Percentiles rank a stretch among this genome's conserved stretches.
These are phyloP conservation scores for Hylodesmum podocarpum DNA, from an alignment of 306 rosid genomes.

Conservation along the genomic window DNA sequence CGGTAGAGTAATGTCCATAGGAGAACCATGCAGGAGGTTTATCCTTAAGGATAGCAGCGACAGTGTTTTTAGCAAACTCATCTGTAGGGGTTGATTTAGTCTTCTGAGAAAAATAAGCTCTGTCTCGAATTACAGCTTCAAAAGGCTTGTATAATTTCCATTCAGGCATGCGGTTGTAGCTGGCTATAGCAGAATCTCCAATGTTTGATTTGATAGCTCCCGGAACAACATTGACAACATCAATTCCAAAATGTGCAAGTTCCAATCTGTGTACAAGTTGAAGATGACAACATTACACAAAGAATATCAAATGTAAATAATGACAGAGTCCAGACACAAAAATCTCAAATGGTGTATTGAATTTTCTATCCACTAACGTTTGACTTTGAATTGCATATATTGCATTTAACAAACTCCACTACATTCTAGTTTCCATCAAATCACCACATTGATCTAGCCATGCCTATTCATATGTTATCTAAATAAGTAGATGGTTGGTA, in stretches of 20 bases:
- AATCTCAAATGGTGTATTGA: not conserved
- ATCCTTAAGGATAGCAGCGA: constrained; percentile 58
- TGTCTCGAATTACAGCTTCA: constrained; percentile 58
- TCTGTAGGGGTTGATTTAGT: constrained; percentile 64
- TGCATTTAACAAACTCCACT: not conserved
- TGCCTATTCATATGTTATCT: too few species aligned
- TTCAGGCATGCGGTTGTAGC: constrained; percentile 69
- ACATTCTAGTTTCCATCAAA: not conserved
- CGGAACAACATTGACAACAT: constrained; percentile 79
- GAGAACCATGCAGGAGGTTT: constrained; percentile 88
- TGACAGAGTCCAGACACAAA: not conserved
- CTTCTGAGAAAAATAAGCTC: constrained; percentile 61
- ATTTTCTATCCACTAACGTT: not conserved
- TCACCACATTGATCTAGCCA: not conserved
- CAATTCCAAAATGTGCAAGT: constrained; percentile 71
- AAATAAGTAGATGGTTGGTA: too few species aligned
- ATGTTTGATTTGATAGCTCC: constrained; percentile 81
- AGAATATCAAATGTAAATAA: not conserved
- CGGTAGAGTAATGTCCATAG: constrained; percentile 50
- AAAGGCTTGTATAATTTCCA: constrained; percentile 67
- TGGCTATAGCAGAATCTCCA: constrained; percentile 51
- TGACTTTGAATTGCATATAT: not conserved
- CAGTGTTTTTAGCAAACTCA: constrained; percentile 73
- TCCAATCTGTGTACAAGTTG: constrained; percentile 52
- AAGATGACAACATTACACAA: not conserved